These are phyloP conservation scores for Diaporthe caulivora DNA, from an alignment of 2,329 filamentous ascomycete species.

Conservation along the genomic window DNA sequence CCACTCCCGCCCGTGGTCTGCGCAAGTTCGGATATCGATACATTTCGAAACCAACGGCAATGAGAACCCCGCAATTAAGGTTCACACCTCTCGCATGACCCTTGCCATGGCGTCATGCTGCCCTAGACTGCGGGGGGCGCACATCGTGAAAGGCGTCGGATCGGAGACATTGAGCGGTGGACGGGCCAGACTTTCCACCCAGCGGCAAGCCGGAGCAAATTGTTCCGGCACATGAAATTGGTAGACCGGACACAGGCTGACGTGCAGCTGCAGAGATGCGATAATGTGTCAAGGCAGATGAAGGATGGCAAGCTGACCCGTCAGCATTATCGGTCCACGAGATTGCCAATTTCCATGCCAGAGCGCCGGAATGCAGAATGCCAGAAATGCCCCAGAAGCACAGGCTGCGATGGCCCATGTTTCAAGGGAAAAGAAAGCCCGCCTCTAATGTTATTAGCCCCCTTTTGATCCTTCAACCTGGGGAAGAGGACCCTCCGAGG, in stretches of 20 bases:
- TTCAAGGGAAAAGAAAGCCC: slow-evolving; percentile 24
- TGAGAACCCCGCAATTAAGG: slow-evolving; percentile 12
- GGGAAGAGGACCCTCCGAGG: slow-evolving; percentile 28
- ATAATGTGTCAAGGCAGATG: slow-evolving; percentile 16
- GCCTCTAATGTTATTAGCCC: slow-evolving; percentile 32
- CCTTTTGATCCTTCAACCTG: slow-evolving; percentile 11
- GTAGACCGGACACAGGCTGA: background rate
- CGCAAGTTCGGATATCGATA: slow-evolving; percentile 12
- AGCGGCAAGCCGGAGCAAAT: background rate
- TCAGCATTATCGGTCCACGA: slow-evolving; percentile 22
- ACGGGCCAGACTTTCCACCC: background rate
- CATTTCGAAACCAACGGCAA: slow-evolving; percentile 17
- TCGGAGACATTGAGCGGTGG: background rate
- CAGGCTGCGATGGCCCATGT: slow-evolving; percentile 22
- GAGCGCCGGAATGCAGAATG: slow-evolving; percentile 14
- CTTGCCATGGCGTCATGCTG: slow-evolving; percentile 25
- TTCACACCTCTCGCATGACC: slow-evolving; percentile 10
- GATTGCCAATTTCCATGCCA: slow-evolving; percentile 32
- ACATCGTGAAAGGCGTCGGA: slow-evolving; percentile 10
- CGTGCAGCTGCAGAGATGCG: slow-evolving; percentile 37
- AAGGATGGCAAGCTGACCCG: slow-evolving; percentile 13
- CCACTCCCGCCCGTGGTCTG: background rate
- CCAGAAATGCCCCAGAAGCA: background rate
- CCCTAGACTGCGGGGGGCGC: background rate
- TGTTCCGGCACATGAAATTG: background rate